Percentiles rank a stretch among this genome's conserved stretches.
Evolutionary conservation across 306 rosid genomes (phyloP).

Genomic region (Abrus precatorius): DNA sequence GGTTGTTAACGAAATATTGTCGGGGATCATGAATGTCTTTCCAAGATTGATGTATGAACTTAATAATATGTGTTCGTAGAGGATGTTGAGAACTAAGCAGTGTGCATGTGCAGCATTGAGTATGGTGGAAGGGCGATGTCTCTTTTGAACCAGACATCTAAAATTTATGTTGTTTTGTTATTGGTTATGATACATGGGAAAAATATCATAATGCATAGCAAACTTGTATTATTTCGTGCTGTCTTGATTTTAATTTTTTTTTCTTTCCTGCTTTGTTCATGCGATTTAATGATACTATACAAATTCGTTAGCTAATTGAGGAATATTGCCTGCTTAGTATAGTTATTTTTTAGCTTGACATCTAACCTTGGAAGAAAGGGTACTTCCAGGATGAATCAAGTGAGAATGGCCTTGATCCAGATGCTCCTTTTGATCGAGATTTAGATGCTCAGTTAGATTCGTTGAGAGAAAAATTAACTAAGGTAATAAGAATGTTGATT

Average conservation of each 20-base stretch:
- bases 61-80: neutral
- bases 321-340: slow-evolving; percentile 18
- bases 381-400: slow-evolving; percentile 64
- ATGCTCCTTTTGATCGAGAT: slow-evolving; percentile 55
- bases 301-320: neutral
- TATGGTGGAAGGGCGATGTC: neutral
- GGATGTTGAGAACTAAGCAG: neutral
- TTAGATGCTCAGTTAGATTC: slow-evolving; percentile 71
- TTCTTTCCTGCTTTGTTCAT: no score
- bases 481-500: slow-evolving; percentile 54
- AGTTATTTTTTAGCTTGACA: neutral
- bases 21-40: neutral
- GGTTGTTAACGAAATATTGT: neutral
- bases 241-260: neutral
- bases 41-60: neutral
- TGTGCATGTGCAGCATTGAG: neutral
- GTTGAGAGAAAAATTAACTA: slow-evolving; percentile 66
- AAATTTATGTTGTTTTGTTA: neutral
- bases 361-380: neutral
- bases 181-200: neutral
- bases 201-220: neutral
- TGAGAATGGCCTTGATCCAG: slow-evolving; percentile 41
- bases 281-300: neutral
- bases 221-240: neutral
- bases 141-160: neutral